Base-by-base conservation (phyloP, 2,329 filamentous ascomycete species). In the Biscogniauxia marginata region DNA sequence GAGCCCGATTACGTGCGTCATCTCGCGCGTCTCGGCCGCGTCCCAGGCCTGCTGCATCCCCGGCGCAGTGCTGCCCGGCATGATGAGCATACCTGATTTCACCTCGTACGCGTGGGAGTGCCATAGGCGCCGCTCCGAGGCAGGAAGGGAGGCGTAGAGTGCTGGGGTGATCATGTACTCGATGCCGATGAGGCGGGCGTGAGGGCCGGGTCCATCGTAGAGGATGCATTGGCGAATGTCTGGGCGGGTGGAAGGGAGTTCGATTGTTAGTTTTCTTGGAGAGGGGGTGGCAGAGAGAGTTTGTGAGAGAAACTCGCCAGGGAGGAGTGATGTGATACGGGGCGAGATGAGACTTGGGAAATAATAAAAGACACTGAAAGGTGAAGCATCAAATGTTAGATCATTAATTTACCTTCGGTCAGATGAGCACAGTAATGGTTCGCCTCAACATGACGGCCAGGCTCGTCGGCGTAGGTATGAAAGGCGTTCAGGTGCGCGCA, bases 401-500 rank as follows among this genome's bases (percentile, higher is more conserved):
- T 19, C 18, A 22, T 1, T 13, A n/a, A 48, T 60, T 49, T 60
- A 80, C 77, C 77, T 65, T 87, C 81, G 58, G 82, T 91, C 3
- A 95, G 66, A 66, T 95, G 90, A 1, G 87, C 82, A 70, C 91
- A 96, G 74, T 95, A 96, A 71, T 96, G 91, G 68, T 95, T 92
- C 0, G 90, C 78, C 70, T 95, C 90, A 1, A 96, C 86, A 43
- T 77, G 80, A 13, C 89, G 84, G 1, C 76, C 80, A 0, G 86
- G 84, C 47, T 93, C 88, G 22, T 84, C 80, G n/a, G 86, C 87
- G 68, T 95, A 95, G 49, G 87, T 84, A 67, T 96, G 91, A 67
- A 93, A 93, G n/a, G 90, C 91, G 65, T 95, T 93, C 1, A 96
- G 79, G 68, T 93, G 90, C 1, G 89, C 90, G 72, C 91, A 95